Base-by-base conservation (phyloP, 306 rosid genomes). In the Potentilla sterilis region DNA sequence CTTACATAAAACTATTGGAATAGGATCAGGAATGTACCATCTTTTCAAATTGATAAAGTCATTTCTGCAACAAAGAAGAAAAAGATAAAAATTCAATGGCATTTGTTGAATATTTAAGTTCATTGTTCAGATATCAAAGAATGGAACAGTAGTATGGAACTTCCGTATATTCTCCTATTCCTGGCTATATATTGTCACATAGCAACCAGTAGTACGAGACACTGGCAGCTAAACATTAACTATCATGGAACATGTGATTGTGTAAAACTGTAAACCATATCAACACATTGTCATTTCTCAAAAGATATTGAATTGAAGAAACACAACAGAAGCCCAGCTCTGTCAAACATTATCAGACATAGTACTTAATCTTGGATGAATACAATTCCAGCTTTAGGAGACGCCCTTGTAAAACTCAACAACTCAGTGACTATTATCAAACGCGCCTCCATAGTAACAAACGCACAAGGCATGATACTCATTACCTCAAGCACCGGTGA, bases 391-490 rank as follows among this genome's bases (percentile, higher is more conserved):
- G 96, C 96, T 48, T 32, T 75, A 48, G 97, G 70, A 70, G 99
- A 96, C 74, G 99, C 97, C 58, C 98, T 83, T 62, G 84, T 78
- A 77, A 88, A 92, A 72, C 81, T 90, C 81, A 88, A 77, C 89
- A 95, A 78, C 74, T 92, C 92, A 14, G 81, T 77, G 90, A 89
- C 78, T 85, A 92, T 84, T 64, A 82, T 83, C 82, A 90, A 28
- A 34, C 81, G 84, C 5, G 69, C 6, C 46, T 72, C 78, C 85
- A 49, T 87, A 90, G 49, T 37, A 77, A 73, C 85, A 79, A 67
- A 78, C 32, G 77, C 72, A 83, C 86, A 85, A 18, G 97, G 92
- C 54, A 13, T 49, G 61, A 92, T 71, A 75, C 78, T 83, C 96
- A 95, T 79, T 28, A 44, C 82, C 84, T 92, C 97, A 3, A 95